Evolutionary conservation across 2,329 filamentous ascomycete species (phyloP).

Genomic region (Xylariaceae sp.): DNA sequence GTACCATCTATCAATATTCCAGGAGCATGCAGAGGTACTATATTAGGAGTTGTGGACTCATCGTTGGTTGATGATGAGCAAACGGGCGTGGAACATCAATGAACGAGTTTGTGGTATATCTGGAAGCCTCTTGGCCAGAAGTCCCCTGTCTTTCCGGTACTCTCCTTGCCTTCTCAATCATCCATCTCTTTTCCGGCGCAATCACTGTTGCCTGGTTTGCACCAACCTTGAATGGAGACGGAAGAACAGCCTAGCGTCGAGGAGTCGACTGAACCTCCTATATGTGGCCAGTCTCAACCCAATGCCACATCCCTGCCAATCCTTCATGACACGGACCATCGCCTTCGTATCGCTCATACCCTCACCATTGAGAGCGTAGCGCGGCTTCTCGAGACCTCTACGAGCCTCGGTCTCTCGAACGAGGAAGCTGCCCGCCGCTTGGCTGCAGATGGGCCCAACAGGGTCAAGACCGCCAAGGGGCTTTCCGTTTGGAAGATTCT

Average conservation of each 20-base stretch:
- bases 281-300: slow-evolving; percentile 24
- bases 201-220: slow-evolving; percentile 10
- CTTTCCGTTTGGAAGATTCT: slow-evolving; percentile 70
- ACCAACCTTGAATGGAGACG: slow-evolving; percentile 31
- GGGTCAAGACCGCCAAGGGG: slow-evolving; percentile 65
- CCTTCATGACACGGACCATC: neutral
- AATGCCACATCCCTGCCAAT: slow-evolving; percentile 19
- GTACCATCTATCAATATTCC: too few species aligned
- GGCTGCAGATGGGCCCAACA: slow-evolving; percentile 61
- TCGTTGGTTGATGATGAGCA: neutral
- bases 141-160: slow-evolving; percentile 3
- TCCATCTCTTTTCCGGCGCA: slow-evolving; percentile 7
- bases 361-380: slow-evolving; percentile 28
- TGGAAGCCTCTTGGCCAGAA: slow-evolving; percentile 14
- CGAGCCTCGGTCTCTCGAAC: slow-evolving; percentile 55
- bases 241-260: slow-evolving; percentile 29
- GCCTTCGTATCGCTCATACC: slow-evolving; percentile 25
- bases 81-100: too few species aligned
- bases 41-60: too few species aligned
- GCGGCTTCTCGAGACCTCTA: slow-evolving; percentile 36
- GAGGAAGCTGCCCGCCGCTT: slow-evolving; percentile 61
- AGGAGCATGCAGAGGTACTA: too few species aligned
- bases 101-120: too few species aligned
- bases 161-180: slow-evolving; percentile 12
- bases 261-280: slow-evolving; percentile 33